A percentile compares a stretch with the other conserved stretches of the same genome.
Conservation (phyloP, 1,139 yeast species). For the Lodderomyces theae region DNA sequence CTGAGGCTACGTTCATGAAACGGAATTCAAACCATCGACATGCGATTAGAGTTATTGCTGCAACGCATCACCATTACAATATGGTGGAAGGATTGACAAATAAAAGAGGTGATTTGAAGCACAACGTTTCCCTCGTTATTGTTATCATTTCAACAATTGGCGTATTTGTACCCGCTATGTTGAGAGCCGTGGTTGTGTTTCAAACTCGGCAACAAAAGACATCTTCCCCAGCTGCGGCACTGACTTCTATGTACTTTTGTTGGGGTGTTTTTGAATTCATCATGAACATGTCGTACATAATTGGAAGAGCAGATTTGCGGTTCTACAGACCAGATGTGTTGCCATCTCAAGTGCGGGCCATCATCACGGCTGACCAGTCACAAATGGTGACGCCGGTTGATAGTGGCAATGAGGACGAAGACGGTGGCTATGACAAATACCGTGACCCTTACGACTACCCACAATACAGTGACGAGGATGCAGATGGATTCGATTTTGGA, state of each 20-base stretch:
- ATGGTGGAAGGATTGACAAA: slow-evolving; percentile 43
- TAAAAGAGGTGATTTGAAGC: slow-evolving; percentile 46
- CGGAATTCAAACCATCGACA: slow-evolving; percentile 48
- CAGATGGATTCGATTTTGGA: slow-evolving; percentile 1
- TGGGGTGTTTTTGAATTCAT: slow-evolving; percentile 61
- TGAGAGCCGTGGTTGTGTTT: slow-evolving; percentile 58
- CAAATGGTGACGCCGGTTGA: slow-evolving; percentile 16
- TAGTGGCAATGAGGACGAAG: slow-evolving; percentile 9
- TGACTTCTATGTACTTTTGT: slow-evolving; percentile 59
- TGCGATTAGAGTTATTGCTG: slow-evolving; percentile 47
- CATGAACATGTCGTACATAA: slow-evolving; percentile 51
- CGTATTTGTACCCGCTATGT: slow-evolving; percentile 54
- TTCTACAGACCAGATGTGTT: slow-evolving; percentile 71
- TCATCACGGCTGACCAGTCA: slow-evolving; percentile 46
- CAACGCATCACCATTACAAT: slow-evolving; percentile 41
- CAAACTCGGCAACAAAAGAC: slow-evolving; percentile 25
- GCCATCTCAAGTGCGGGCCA: slow-evolving; percentile 37
- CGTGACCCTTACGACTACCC: slow-evolving; percentile 7
- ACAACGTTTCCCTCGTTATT: slow-evolving; percentile 45
- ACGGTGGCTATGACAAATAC: slow-evolving; percentile 7
- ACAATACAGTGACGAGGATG: slow-evolving; percentile 5
- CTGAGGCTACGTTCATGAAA: slow-evolving; percentile 49
- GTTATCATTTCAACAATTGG: slow-evolving; percentile 53
- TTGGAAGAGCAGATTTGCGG: slow-evolving; percentile 67
- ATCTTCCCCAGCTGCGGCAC: slow-evolving; percentile 26